Evolutionary conservation across 176 grass and related monocot species (phyloP).

Genomic region (maize (Zea mays)): DNA sequence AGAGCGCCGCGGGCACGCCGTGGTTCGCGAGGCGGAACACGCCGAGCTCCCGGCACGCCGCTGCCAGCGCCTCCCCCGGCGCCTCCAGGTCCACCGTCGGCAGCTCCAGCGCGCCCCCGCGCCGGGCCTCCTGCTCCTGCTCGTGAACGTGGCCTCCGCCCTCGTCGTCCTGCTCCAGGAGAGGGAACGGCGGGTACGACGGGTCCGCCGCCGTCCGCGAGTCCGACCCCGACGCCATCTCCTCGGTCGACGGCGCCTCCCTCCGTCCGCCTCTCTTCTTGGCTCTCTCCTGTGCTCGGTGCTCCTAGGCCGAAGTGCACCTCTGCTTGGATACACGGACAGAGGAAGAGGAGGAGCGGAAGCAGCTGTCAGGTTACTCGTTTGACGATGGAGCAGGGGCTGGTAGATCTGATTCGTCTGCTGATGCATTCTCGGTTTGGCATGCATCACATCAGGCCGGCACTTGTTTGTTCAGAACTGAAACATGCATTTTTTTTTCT

Average conservation of each 20-base stretch:
- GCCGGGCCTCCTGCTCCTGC: background rate
- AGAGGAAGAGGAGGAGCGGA: background rate
- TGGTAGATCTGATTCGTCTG: background rate
- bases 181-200: constrained; percentile 32
- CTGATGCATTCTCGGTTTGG: too few relatives aligned
- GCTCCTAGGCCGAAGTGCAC: background rate
- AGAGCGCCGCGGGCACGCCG: constrained; percentile 48
- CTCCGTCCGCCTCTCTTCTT: background rate
- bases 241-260: background rate
- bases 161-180: background rate
- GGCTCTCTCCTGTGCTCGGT: background rate
- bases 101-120: constrained; percentile 6
- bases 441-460: too few relatives aligned
- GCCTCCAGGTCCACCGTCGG: constrained; percentile 37
- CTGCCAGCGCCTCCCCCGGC: constrained; percentile 7
- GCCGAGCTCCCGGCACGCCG: constrained; percentile 45
- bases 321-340: background rate
- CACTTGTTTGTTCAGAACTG: too few relatives aligned
- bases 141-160: background rate
- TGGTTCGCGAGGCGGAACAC: constrained; percentile 67
- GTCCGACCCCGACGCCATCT: background rate
- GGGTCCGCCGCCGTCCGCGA: constrained; percentile 2
- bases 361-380: background rate
- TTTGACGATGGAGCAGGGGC: background rate
- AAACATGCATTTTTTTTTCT: too few relatives aligned